A percentile compares a stretch with the other conserved stretches of the same genome.
These are phyloP conservation scores for Phlebiopsis gigantea DNA, from an alignment of 768 basidiomycete species.

Conservation along the genomic window DNA sequence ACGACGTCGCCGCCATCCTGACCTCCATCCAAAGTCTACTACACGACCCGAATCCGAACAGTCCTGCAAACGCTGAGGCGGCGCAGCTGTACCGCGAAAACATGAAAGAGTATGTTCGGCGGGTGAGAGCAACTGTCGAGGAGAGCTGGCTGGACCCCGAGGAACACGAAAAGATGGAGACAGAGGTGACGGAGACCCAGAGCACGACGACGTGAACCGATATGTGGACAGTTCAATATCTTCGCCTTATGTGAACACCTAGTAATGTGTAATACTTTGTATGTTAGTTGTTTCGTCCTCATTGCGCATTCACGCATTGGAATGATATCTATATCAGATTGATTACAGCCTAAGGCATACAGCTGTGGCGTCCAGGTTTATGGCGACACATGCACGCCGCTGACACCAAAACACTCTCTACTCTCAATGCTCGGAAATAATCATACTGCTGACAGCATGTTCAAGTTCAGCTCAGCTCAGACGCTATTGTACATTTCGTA, in stretches of 20 bases:
- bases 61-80: constrained; percentile 97
- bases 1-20: constrained; percentile 97
- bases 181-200: constrained; percentile 19
- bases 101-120: constrained; percentile 95
- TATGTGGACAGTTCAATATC: neutral
- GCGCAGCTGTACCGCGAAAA: constrained; percentile 96
- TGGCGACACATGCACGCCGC: too few relatives aligned
- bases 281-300: too few relatives aligned
- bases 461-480: too few relatives aligned
- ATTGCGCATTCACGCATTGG: too few relatives aligned
- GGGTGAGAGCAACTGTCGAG: constrained; percentile 92
- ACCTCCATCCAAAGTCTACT: constrained; percentile 94
- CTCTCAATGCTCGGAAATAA: too few relatives aligned
- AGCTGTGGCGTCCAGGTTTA: too few relatives aligned
- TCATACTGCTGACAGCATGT: too few relatives aligned
- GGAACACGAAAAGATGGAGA: constrained; percentile 57
- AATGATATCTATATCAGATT: too few relatives aligned
- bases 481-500: too few relatives aligned
- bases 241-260: neutral
- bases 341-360: too few relatives aligned
- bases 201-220: neutral
- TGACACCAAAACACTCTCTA: too few relatives aligned
- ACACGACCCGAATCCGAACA: constrained; percentile 98
- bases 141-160: constrained; percentile 87
- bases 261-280: neutral